Evolutionary conservation across 2,329 filamentous ascomycete genomes (phyloP).

Genomic region (Cladophialophora psammophila): DNA sequence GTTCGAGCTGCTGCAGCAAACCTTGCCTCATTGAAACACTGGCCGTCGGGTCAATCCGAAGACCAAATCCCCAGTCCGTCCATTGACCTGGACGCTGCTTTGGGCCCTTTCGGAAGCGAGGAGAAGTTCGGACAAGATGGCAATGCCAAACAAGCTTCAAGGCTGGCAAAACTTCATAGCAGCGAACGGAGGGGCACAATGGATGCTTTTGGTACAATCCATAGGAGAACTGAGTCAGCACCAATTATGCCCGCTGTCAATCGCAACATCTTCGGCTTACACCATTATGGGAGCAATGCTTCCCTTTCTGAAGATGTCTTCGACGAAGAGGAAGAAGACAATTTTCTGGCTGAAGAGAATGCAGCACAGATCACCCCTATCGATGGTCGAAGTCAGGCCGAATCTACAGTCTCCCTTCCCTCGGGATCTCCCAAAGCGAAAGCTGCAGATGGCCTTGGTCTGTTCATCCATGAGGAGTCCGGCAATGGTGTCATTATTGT

Average conservation of each 20-base stretch:
- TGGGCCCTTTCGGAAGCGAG: slow-evolving; percentile 86
- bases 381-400: background rate
- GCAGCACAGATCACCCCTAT: slow-evolving; percentile 6
- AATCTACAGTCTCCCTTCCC: background rate
- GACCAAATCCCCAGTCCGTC: slow-evolving; percentile 77
- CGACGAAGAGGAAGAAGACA: slow-evolving; percentile 60
- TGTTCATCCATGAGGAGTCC: slow-evolving; percentile 28
- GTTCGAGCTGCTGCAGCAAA: slow-evolving; percentile 24
- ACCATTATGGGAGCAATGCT: slow-evolving; percentile 49
- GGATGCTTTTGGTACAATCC: slow-evolving; percentile 42
- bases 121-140: slow-evolving; percentile 48
- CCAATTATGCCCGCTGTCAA: slow-evolving; percentile 59
- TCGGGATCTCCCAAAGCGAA: slow-evolving; percentile 36
- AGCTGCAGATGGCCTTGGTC: slow-evolving; percentile 35
- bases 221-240: slow-evolving; percentile 59
- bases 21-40: slow-evolving; percentile 5
- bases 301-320: slow-evolving; percentile 56
- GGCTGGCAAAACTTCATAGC: slow-evolving; percentile 58
- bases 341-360: slow-evolving; percentile 49
- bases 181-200: slow-evolving; percentile 56
- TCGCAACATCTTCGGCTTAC: slow-evolving; percentile 49
- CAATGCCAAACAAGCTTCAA: slow-evolving; percentile 41
- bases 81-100: slow-evolving; percentile 91
- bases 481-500: slow-evolving; percentile 39
- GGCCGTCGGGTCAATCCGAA: slow-evolving; percentile 45